Evolutionary conservation across 1,284 basidiomycete species (phyloP).

Genomic region (Trichosporon inkin): DNA sequence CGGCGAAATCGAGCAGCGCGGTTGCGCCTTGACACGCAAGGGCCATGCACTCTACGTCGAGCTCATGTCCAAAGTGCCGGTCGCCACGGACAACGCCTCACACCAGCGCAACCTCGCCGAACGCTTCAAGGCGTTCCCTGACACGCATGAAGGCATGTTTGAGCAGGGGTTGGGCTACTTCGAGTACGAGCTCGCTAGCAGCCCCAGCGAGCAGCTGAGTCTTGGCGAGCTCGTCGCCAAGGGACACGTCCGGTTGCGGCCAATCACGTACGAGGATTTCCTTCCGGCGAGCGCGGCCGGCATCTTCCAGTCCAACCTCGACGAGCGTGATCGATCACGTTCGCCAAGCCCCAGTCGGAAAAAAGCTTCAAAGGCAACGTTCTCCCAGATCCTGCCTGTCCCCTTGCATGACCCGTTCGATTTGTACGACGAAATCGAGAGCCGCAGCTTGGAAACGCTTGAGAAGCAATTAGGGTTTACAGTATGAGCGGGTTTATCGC

Average conservation of each 20-base stretch:
- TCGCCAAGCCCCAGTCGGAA: conserved; percentile 12
- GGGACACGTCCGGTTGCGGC: conserved; percentile 38
- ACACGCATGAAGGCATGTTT: conserved; percentile 34
- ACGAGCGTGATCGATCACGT: conserved; percentile 22
- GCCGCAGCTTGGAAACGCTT: conserved; percentile 11
- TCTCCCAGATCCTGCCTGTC: conserved; percentile 26
- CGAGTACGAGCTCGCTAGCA: conserved; percentile 25
- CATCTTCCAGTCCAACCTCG: conserved; percentile 51
- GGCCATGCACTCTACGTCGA: conserved; percentile 43
- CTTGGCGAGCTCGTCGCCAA: conserved; percentile 31
- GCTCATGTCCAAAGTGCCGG: conserved; percentile 28
- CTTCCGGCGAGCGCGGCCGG: conserved; percentile 52
- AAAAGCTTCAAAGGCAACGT: conserved; percentile 14
- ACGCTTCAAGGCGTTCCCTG: conserved; percentile 38
- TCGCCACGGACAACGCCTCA: conserved; percentile 38
- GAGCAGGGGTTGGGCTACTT: conserved; percentile 39
- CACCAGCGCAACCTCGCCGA: conserved; percentile 36
- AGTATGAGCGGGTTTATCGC: neutral
- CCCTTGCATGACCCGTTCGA: conserved; percentile 30
- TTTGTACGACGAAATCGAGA: conserved; percentile 30
- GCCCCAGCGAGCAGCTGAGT: neutral
- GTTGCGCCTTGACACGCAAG: conserved; percentile 48
- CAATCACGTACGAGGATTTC: conserved; percentile 53
- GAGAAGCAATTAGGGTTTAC: conserved; percentile 13
- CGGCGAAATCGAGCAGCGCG: conserved; percentile 52